A percentile compares a stretch with the other conserved stretches of the same genome.
These are phyloP conservation scores for Barbarea vulgaris DNA, from an alignment of 345 rosid genomes.

Conservation along the genomic window DNA sequence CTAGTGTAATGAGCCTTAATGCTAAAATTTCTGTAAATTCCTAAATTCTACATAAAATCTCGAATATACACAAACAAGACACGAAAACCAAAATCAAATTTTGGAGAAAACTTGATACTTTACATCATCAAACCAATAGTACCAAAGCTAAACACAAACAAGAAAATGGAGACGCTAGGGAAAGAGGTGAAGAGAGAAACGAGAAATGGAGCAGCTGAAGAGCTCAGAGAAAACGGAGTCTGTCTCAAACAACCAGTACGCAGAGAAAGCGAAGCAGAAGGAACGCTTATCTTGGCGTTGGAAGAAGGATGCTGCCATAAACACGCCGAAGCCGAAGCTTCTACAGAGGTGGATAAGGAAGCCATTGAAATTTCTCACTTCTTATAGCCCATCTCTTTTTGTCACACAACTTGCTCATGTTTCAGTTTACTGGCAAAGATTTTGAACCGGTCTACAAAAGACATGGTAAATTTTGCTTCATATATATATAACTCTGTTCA, in stretches of 20 bases:
- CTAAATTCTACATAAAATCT: not conserved
- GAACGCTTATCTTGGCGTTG: slow-evolving; percentile 23
- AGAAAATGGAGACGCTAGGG: slow-evolving; percentile 52
- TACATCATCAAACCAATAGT: not conserved
- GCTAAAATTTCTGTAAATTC: not conserved
- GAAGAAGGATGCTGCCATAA: slow-evolving; percentile 40
- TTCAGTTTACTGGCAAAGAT: too few relatives aligned
- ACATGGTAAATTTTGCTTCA: not conserved
- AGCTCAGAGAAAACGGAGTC: slow-evolving; percentile 40
- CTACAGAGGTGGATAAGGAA: slow-evolving; percentile 49
- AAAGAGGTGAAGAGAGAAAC: slow-evolving; percentile 51
- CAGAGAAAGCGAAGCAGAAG: slow-evolving; percentile 67
- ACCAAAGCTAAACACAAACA: not conserved
- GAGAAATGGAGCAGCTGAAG: slow-evolving; percentile 58
- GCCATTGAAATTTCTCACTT: slow-evolving; percentile 48
- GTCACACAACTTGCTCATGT: too few relatives aligned
- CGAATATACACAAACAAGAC: too few relatives aligned
- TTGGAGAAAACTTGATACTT: not conserved
- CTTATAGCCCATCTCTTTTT: not conserved
- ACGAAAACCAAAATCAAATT: too few relatives aligned
- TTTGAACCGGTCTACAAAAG: too few relatives aligned
- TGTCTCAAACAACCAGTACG: slow-evolving; percentile 45
- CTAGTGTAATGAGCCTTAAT: not conserved
- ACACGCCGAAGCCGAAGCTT: slow-evolving; percentile 44
- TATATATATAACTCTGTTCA: not conserved